These are phyloP conservation scores for Tardiomyces blankii DNA, from an alignment of 1,139 yeast species.

Conservation along the genomic window DNA sequence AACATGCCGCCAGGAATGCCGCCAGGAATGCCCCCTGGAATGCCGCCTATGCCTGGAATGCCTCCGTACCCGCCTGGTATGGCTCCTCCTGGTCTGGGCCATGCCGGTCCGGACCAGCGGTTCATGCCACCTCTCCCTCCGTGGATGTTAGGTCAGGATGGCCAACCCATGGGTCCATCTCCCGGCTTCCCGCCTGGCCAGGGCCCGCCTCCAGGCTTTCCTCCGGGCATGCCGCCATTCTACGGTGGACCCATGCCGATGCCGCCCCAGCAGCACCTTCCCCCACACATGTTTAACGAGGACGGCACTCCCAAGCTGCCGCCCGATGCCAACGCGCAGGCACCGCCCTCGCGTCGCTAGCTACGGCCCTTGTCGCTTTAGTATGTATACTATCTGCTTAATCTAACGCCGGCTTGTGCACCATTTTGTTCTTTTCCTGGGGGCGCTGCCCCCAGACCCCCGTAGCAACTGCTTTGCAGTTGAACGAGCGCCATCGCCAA, in stretches of 20 bases:
- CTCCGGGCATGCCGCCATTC: slow-evolving; percentile 11
- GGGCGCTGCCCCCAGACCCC: too few relatives aligned
- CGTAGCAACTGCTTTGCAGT: too few relatives aligned
- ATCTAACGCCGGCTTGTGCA: too few relatives aligned
- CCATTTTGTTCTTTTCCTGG: too few relatives aligned
- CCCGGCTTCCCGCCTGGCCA: slow-evolving; percentile 12
- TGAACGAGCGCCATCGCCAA: too few relatives aligned
- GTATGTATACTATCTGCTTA: too few relatives aligned
- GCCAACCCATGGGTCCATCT: slow-evolving; percentile 5
- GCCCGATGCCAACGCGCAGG: neutral
- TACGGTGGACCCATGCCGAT: slow-evolving; percentile 8
- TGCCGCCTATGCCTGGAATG: neutral
- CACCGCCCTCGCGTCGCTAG: too few relatives aligned
- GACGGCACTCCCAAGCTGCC: slow-evolving; percentile 8
- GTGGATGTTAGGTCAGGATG: slow-evolving; percentile 13
- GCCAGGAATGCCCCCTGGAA: slow-evolving; percentile 1
- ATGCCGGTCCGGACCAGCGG: neutral
- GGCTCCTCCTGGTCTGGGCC: neutral
- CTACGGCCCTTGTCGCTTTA: too few relatives aligned
- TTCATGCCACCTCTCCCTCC: slow-evolving; percentile 12
- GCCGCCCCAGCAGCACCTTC: slow-evolving; percentile 3
- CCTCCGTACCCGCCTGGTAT: slow-evolving; percentile 1
- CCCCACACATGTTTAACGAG: neutral
- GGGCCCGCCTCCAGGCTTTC: slow-evolving; percentile 8
- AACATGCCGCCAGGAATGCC: slow-evolving; percentile 1